These are phyloP conservation scores for Blastomyces parvus DNA, from an alignment of 2,329 filamentous ascomycete genomes.

Conservation along the genomic window DNA sequence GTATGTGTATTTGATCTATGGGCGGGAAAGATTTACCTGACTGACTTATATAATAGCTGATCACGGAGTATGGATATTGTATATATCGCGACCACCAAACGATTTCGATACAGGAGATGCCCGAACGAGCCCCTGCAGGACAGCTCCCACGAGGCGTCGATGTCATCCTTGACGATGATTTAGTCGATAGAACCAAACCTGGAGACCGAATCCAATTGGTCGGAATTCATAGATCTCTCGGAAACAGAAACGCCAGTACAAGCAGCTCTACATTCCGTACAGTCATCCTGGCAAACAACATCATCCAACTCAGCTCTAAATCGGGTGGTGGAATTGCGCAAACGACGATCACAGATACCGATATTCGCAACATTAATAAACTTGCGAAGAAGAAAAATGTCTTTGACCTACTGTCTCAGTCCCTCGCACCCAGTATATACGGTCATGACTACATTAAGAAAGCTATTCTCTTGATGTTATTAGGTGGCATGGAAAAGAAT, in stretches of 20 bases:
- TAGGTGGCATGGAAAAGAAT: slow-evolving; percentile 97
- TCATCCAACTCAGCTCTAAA: slow-evolving; percentile 90
- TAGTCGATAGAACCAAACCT: slow-evolving; percentile 90
- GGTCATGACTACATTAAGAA: slow-evolving; percentile 98
- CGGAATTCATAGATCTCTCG: slow-evolving; percentile 88
- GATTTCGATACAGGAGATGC: slow-evolving; percentile 98
- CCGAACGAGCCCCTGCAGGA: slow-evolving; percentile 86
- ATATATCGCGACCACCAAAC: slow-evolving; percentile 96
- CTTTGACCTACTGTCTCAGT: slow-evolving; percentile 87
- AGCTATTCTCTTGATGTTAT: slow-evolving; percentile 86
- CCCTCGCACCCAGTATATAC: slow-evolving; percentile 89
- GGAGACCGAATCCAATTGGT: slow-evolving; percentile 94
- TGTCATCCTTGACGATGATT: slow-evolving; percentile 90
- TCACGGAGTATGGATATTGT: slow-evolving; percentile 93
- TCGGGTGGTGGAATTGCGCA: slow-evolving; percentile 89
- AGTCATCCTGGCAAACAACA: slow-evolving; percentile 83
- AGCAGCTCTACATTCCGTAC: slow-evolving; percentile 94
- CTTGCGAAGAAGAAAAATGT: slow-evolving; percentile 88
- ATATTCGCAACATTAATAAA: slow-evolving; percentile 98
- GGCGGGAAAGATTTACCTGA: not conserved
- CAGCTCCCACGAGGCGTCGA: slow-evolving; percentile 93
- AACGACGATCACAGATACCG: slow-evolving; percentile 85
- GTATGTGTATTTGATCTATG: slow-evolving; percentile 28
- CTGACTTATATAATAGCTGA: slow-evolving; percentile 42
- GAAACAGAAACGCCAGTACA: slow-evolving; percentile 83